Evolutionary conservation across 1,284 basidiomycete genomes (phyloP).

Genomic region (Papiliotrema terrestris): DNA sequence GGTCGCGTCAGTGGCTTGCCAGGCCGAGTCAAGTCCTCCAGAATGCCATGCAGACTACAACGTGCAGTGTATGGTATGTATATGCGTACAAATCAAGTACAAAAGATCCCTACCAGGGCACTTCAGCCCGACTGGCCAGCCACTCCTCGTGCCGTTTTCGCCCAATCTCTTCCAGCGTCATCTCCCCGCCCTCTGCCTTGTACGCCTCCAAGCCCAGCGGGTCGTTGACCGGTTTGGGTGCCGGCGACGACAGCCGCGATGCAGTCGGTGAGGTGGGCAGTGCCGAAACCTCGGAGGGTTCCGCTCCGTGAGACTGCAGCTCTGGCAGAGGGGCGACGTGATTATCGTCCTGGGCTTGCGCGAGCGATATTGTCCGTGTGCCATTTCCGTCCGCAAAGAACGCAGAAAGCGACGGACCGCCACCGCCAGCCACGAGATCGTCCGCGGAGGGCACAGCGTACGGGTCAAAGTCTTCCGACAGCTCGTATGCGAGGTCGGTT

Average conservation of each 20-base stretch:
- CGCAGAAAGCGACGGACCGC: not conserved
- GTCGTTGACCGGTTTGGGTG: not conserved
- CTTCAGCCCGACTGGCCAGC: slow-evolving; percentile 8
- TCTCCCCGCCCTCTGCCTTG: slow-evolving; percentile 16
- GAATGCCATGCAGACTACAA: no score
- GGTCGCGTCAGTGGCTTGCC: no score
- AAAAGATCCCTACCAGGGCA: not conserved
- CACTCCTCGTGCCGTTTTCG: slow-evolving; percentile 37
- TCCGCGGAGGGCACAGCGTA: slow-evolving; percentile 18
- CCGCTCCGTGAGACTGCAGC: not conserved
- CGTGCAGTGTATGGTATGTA: no score
- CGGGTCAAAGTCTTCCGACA: slow-evolving; percentile 40
- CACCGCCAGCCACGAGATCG: not conserved
- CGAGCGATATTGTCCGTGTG: not conserved
- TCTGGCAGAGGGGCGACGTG: slow-evolving; percentile 4
- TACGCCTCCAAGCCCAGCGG: slow-evolving; percentile 3
- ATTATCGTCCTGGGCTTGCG: slow-evolving; percentile 4
- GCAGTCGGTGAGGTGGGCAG: slow-evolving; percentile 6
- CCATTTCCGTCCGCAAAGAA: not conserved
- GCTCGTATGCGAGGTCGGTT: slow-evolving; percentile 40
- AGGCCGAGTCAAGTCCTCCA: no score
- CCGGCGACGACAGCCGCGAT: slow-evolving; percentile 1
- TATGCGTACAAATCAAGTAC: no score
- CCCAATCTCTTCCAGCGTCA: slow-evolving; percentile 40
- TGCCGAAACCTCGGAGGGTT: not conserved